phyloP scores from a whole-genome alignment of 2,329 filamentous ascomycete species.

The Pyrenophora tritici-repentis region DNA sequence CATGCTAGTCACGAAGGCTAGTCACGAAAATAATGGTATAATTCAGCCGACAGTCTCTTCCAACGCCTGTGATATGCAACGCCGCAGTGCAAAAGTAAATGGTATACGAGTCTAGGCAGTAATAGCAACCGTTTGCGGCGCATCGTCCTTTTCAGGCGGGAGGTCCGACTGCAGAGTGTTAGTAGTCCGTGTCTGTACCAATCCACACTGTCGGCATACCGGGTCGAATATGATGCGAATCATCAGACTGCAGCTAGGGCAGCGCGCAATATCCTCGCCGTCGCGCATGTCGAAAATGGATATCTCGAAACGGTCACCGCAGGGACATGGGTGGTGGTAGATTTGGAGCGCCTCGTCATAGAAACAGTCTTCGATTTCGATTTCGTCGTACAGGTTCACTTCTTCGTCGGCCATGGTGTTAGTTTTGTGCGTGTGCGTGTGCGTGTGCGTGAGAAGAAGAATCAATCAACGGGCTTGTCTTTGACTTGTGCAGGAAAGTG shows the following conservation, averaged over 20 bases:
- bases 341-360: constrained; percentile 93
- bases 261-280: constrained; percentile 92
- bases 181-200: background rate
- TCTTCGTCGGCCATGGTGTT: constrained; percentile 43
- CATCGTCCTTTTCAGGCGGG: constrained; percentile 33
- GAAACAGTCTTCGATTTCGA: constrained; percentile 92
- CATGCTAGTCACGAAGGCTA: background rate
- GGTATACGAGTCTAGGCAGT: constrained; percentile 24
- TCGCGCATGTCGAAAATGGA: constrained; percentile 81
- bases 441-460: background rate
- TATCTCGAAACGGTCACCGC: constrained; percentile 95
- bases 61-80: constrained; percentile 27
- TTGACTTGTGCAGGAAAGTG: background rate
- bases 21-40: constrained; percentile 10
- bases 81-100: background rate
- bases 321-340: constrained; percentile 96
- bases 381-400: constrained; percentile 87
- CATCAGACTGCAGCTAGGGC: constrained; percentile 96
- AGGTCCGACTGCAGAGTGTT: constrained; percentile 35
- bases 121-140: constrained; percentile 30
- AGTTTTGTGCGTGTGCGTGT: background rate
- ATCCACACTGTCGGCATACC: constrained; percentile 55
- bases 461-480: constrained; percentile 5
- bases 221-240: constrained; percentile 91
- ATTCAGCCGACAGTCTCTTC: background rate